Evolutionary conservation across 2,329 filamentous ascomycete genomes (phyloP).

Genomic region (Setomelanomma holmii): DNA sequence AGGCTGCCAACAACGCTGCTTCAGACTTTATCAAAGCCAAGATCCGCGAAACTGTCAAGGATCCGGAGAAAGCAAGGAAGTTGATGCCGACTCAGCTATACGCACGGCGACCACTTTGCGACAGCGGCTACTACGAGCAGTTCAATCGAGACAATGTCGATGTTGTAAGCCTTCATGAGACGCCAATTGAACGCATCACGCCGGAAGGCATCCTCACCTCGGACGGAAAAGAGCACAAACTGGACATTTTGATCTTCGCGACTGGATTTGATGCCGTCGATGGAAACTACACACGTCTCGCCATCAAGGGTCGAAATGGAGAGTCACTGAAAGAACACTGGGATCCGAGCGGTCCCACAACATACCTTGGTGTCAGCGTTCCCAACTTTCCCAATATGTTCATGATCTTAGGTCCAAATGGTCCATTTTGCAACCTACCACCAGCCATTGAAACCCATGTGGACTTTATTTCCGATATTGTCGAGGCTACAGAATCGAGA

Average conservation of each 20-base stretch:
- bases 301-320: slow-evolving; percentile 25
- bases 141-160: slow-evolving; percentile 49
- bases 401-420: slow-evolving; percentile 53
- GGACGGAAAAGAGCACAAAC: slow-evolving; percentile 43
- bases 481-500: slow-evolving; percentile 35
- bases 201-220: slow-evolving; percentile 47
- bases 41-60: slow-evolving; percentile 41
- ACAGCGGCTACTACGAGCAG: slow-evolving; percentile 52
- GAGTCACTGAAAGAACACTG: slow-evolving; percentile 30
- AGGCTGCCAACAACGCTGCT: slow-evolving; percentile 46
- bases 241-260: slow-evolving; percentile 49
- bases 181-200: slow-evolving; percentile 43
- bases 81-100: slow-evolving; percentile 51
- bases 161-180: slow-evolving; percentile 47
- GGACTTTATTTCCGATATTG: slow-evolving; percentile 47
- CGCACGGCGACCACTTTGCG: slow-evolving; percentile 50
- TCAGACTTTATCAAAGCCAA: slow-evolving; percentile 49
- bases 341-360: slow-evolving; percentile 28
- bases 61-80: slow-evolving; percentile 53
- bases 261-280: slow-evolving; percentile 54
- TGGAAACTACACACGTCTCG: slow-evolving; percentile 25
- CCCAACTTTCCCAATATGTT: slow-evolving; percentile 38
- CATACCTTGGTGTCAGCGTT: slow-evolving; percentile 44
- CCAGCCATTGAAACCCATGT: slow-evolving; percentile 48
- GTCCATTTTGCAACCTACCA: slow-evolving; percentile 52